These are phyloP conservation scores for Nematodospora anomalae DNA, from an alignment of 1,139 yeast genomes.

Conservation along the genomic window DNA sequence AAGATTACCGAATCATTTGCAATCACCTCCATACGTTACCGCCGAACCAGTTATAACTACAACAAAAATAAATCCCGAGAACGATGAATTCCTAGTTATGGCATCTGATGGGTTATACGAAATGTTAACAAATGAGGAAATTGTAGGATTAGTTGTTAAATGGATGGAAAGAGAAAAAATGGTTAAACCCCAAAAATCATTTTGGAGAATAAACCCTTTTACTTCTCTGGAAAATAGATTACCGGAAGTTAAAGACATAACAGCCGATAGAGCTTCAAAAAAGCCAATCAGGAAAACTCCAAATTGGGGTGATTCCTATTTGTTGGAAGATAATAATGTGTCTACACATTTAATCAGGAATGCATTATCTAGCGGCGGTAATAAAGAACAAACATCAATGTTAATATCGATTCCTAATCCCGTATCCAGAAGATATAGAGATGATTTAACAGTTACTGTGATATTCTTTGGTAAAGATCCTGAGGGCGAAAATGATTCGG, in stretches of 20 bases:
- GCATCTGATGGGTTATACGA: slow-evolving; percentile 96
- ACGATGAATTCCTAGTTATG: slow-evolving; percentile 84
- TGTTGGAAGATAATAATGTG: slow-evolving; percentile 79
- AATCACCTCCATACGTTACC: slow-evolving; percentile 95
- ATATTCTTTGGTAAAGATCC: slow-evolving; percentile 76
- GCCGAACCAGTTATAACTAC: slow-evolving; percentile 94
- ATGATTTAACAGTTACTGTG: slow-evolving; percentile 93
- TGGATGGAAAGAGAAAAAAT: slow-evolving; percentile 86
- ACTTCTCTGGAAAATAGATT: slow-evolving; percentile 51
- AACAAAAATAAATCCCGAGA: slow-evolving; percentile 67
- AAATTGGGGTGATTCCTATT: slow-evolving; percentile 41
- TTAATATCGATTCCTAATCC: slow-evolving; percentile 93
- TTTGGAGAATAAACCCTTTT: slow-evolving; percentile 42
- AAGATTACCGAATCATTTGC: slow-evolving; percentile 71
- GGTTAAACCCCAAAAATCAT: slow-evolving; percentile 52
- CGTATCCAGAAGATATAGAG: slow-evolving; percentile 86
- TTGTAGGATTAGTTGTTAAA: slow-evolving; percentile 85
- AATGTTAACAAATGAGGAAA: slow-evolving; percentile 87
- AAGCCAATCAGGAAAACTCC: slow-evolving; percentile 46
- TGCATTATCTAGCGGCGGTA: slow-evolving; percentile 88
- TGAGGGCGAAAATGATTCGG: slow-evolving; percentile 43
- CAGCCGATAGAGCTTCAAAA: slow-evolving; percentile 52
- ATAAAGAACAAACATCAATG: slow-evolving; percentile 83
- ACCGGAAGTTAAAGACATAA: slow-evolving; percentile 63
- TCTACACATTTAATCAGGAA: slow-evolving; percentile 92